Evolutionary conservation across 108 stramenopile genomes (phyloP).

Genomic region (Cyclotella sp.): DNA sequence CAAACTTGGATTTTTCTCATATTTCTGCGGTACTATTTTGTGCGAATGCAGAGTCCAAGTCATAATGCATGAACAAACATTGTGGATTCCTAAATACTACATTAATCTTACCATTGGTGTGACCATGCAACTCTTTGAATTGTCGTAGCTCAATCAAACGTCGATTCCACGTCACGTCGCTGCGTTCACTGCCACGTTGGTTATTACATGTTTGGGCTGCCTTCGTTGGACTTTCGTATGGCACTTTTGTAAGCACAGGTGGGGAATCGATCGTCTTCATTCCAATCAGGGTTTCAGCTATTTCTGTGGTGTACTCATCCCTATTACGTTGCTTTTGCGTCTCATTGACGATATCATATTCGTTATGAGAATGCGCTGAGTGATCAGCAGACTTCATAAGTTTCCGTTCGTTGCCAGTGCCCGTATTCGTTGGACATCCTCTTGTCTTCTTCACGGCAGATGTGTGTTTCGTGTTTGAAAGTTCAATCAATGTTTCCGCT

Average conservation of each 20-base stretch:
- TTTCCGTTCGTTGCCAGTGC: neutral
- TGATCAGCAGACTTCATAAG: neutral
- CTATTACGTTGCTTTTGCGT: too few species aligned
- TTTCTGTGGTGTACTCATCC: too few species aligned
- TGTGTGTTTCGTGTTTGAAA: neutral
- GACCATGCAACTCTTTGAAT: neutral
- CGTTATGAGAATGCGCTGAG: neutral
- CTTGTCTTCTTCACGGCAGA: neutral
- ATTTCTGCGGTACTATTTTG: neutral
- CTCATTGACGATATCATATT: neutral
- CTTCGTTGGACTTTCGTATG: too few species aligned
- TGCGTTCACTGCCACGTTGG: neutral
- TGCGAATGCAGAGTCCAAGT: neutral
- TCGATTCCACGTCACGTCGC: neutral
- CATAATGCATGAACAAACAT: neutral
- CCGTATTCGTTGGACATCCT: neutral
- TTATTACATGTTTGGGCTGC: too few species aligned
- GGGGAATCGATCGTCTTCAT: too few species aligned
- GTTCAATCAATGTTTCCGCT: constrained; percentile 5
- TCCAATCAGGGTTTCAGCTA: too few species aligned
- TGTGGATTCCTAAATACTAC: neutral
- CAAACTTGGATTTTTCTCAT: constrained; percentile 3
- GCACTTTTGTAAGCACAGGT: too few species aligned
- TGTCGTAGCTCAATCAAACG: neutral
- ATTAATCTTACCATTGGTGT: neutral